A percentile compares a stretch with the other conserved stretches of the same genome.
Evolutionary conservation across 2,329 filamentous ascomycete genomes (phyloP).

Genomic region (Myriosclerotinia scirpicola): DNA sequence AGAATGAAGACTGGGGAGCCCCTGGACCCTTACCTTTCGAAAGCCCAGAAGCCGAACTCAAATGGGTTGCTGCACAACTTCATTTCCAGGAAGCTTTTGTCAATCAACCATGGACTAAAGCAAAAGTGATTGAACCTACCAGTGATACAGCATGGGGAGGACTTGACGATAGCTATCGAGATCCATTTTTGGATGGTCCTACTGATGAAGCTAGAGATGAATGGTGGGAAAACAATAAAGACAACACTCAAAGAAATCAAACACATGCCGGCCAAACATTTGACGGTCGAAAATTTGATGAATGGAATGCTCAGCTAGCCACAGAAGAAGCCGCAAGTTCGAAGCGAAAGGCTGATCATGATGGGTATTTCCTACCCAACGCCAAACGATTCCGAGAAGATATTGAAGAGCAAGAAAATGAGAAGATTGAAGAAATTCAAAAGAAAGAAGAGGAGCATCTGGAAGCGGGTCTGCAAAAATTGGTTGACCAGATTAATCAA

Average conservation of each 20-base stretch:
- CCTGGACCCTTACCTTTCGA: conserved; percentile 21
- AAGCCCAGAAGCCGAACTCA: conserved; percentile 18
- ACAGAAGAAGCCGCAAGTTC: not conserved
- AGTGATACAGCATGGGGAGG: conserved; percentile 15
- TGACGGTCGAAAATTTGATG: not conserved
- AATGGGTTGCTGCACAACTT: conserved; percentile 18
- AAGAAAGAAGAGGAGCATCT: not conserved
- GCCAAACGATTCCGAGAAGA: conserved; percentile 13
- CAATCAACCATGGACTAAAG: not conserved
- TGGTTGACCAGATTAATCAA: conserved; percentile 5
- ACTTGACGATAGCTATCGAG: not conserved
- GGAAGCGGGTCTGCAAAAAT: not conserved
- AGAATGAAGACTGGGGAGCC: conserved; percentile 13
- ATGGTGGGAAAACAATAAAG: not conserved
- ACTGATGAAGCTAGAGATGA: not conserved
- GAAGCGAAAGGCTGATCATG: conserved; percentile 6
- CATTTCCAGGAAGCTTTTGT: conserved; percentile 1
- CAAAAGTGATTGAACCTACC: conserved; percentile 14
- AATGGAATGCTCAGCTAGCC: not conserved
- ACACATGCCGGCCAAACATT: not conserved
- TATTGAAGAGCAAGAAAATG: not conserved
- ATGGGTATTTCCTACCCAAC: conserved; percentile 16
- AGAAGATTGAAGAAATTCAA: not conserved
- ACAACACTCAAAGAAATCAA: not conserved
- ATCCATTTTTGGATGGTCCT: not conserved